phyloP scores from a whole-genome alignment of 2,329 filamentous ascomycete genomes.

The Alternaria metachromatica region DNA sequence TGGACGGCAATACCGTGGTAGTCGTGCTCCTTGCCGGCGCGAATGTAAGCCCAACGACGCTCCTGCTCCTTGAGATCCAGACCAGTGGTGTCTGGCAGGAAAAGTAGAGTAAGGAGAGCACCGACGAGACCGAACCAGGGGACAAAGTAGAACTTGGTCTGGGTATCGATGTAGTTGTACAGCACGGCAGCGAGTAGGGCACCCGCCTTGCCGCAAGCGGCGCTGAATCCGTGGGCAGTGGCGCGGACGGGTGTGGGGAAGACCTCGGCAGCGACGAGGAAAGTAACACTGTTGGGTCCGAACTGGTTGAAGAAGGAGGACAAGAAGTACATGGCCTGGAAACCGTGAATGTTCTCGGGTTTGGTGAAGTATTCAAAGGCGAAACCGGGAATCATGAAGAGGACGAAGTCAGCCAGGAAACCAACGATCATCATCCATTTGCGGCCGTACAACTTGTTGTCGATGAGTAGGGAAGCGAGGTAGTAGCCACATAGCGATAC shows the following conservation, averaged over 20 bases:
- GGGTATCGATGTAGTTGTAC: slow-evolving; percentile 91
- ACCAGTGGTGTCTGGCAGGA: slow-evolving; percentile 95
- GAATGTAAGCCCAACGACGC: slow-evolving; percentile 88
- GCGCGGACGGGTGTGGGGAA: slow-evolving; percentile 93
- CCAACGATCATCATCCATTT: slow-evolving; percentile 97
- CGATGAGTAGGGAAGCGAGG: slow-evolving; percentile 83
- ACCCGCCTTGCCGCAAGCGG: slow-evolving; percentile 86
- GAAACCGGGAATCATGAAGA: slow-evolving; percentile 92
- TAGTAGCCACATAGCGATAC: slow-evolving; percentile 91
- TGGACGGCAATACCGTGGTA: slow-evolving; percentile 96
- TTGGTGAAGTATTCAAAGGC: slow-evolving; percentile 82
- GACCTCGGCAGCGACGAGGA: slow-evolving; percentile 95
- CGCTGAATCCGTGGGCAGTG: slow-evolving; percentile 93
- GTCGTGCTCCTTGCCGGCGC: slow-evolving; percentile 75
- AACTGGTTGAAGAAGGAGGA: slow-evolving; percentile 99
- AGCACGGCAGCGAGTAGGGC: slow-evolving; percentile 85
- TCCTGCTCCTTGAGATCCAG: slow-evolving; percentile 98
- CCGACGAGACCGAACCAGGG: slow-evolving; percentile 94
- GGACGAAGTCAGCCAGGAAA: slow-evolving; percentile 90
- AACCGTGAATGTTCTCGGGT: slow-evolving; percentile 75
- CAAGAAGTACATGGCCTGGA: slow-evolving; percentile 98
- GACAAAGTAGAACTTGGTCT: slow-evolving; percentile 87
- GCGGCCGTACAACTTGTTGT: slow-evolving; percentile 95
- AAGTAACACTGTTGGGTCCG: slow-evolving; percentile 93
- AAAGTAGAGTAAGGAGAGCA: slow-evolving; percentile 81